Percentiles rank a stretch among this genome's conserved stretches.
These are phyloP conservation scores for Cladorrhinum samala DNA, from an alignment of 495 filamentous ascomycete genomes.

Conservation along the genomic window DNA sequence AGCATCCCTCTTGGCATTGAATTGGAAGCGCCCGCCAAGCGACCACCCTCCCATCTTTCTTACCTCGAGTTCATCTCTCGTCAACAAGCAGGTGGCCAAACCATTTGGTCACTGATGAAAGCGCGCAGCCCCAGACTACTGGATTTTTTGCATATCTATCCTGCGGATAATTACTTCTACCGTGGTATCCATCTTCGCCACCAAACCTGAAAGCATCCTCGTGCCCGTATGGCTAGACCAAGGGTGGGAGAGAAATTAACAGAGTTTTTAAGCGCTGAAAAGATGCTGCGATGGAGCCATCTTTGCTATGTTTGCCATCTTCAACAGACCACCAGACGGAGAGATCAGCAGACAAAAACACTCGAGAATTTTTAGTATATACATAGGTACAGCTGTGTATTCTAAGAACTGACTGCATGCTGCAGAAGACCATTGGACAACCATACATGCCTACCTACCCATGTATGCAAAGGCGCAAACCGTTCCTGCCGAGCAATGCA, in stretches of 20 bases:
- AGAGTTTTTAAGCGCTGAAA: constrained; percentile 3
- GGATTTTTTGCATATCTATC: background rate
- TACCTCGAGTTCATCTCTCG: background rate
- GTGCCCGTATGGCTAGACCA: background rate
- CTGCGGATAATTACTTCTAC: background rate
- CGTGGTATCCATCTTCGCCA: background rate
- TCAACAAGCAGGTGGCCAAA: constrained; percentile 1
- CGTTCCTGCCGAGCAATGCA: background rate
- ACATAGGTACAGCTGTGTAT: background rate
- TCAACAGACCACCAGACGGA: background rate
- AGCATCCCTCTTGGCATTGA: constrained; percentile 9
- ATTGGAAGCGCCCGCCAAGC: constrained; percentile 21
- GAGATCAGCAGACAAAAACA: background rate
- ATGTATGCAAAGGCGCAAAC: background rate
- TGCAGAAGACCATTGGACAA: constrained; percentile 2
- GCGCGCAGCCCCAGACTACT: background rate
- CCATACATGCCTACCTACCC: too few relatives aligned
- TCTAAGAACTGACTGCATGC: constrained; percentile 9
- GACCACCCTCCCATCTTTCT: background rate
- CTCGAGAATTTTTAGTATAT: background rate
- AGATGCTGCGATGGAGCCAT: background rate
- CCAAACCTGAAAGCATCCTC: too few relatives aligned
- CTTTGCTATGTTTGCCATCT: background rate
- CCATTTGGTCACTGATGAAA: constrained; percentile 7
- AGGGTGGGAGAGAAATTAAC: too few relatives aligned